Evolutionary conservation across 2,329 filamentous ascomycete species (phyloP), one percentile per base, ranked within the genome.

Genomic region (Scytalidium lignicola): DNA sequence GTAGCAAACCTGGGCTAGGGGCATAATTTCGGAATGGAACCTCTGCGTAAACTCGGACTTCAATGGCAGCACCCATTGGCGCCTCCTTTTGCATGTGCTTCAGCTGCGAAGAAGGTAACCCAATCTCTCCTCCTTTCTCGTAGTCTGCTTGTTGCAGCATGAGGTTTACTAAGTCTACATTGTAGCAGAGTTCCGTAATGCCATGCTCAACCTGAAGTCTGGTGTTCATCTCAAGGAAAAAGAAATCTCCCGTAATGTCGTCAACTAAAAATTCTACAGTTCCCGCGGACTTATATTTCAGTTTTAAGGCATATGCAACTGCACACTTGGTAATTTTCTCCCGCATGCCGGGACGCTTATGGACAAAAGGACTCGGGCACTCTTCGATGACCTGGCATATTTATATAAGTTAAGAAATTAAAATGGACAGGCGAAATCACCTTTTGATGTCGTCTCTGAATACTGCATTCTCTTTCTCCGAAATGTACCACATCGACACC

Each of bases 31-130:
- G 57, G 19, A 61, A 78, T 5, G 85, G 85, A 52, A 86, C 86
- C 59, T 89, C 85, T 2, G 85, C 85, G 63, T 88, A 88, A 49
- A 88, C 85, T 48, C 85, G 72, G 19, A 82, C 85, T 63, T 89
- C 85, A 51, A 88, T 85, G 0, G 83, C 83, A 62, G 83, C 80
- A 0, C 83, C 83, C 48, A 72, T 74, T 3, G 51, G 51, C 55
- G 86, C 86, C 41, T 52, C 44, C 3, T 57, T 52, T 28, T 46
- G 19, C 54, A 54, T 13, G 39, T 45, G 13, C 6, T 48, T 43
- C 39, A 58, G 42, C 19, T 55, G 28, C 13, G 82, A 83, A 58
- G 85, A 53, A 6, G 60, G 55, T 21, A 62, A 49, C 8, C 54
- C 53, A 8, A 59, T 44, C 37, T 51, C 23, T 19, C 53, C 51